Conservation (phyloP, 169 alveolate genomes). For the Cryptosporidium canis region DNA sequence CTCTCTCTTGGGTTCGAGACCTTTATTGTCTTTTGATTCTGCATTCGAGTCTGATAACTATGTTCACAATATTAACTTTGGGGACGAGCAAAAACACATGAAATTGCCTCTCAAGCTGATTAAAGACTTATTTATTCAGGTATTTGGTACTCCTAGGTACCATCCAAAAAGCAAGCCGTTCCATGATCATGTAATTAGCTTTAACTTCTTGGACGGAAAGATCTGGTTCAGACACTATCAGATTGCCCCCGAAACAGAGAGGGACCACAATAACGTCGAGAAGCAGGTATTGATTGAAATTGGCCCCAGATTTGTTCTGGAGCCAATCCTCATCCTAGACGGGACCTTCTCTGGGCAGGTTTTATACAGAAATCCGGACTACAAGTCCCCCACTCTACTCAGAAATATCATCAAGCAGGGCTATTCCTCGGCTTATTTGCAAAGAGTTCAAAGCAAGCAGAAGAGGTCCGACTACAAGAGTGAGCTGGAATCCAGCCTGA, state of each 20-base stretch:
- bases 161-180: conserved; percentile 97
- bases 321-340: conserved; percentile 88
- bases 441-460: conserved; percentile 20
- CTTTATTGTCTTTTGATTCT: conserved; percentile 92
- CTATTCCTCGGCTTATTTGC: conserved; percentile 16
- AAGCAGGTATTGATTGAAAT: conserved; percentile 86
- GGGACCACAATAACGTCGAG: conserved; percentile 81
- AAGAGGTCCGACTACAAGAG: conserved; percentile 38
- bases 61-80: conserved; percentile 17
- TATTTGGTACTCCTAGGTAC: conserved; percentile 91
- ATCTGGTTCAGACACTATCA: conserved; percentile 93
- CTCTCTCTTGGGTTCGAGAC: conserved; percentile 93
- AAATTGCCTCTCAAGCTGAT: conserved; percentile 43
- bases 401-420: conserved; percentile 71
- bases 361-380: conserved; percentile 82
- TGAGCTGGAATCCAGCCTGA: conserved; percentile 8
- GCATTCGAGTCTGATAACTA: conserved; percentile 76
- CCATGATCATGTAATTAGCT: conserved; percentile 93
- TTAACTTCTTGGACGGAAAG: conserved; percentile 86
- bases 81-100: conserved; percentile 24
- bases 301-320: conserved; percentile 93
- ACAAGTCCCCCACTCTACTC: conserved; percentile 80
- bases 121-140: conserved; percentile 77
- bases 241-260: conserved; percentile 82
- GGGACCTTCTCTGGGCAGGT: conserved; percentile 88